phyloP scores from a whole-genome alignment of 2,329 filamentous ascomycete species.

The Claviceps pusilla region DNA sequence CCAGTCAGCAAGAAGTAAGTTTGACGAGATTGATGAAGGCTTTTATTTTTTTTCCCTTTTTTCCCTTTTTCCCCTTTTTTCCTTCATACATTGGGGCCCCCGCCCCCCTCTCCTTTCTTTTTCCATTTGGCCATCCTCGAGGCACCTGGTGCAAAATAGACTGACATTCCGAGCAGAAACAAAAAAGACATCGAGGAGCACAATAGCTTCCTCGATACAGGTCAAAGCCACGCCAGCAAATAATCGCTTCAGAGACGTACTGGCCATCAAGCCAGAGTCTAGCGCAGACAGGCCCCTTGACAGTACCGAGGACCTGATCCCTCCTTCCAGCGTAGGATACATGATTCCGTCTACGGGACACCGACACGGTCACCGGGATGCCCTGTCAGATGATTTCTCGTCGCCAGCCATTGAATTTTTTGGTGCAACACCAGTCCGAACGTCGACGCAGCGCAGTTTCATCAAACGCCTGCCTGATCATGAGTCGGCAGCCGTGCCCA shows the following conservation, averaged over 20 bases:
- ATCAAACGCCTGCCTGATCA: conserved; percentile 15
- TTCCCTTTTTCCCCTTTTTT: too few species aligned
- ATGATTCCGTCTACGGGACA: conserved; percentile 28
- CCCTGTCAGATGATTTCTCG: conserved; percentile 14
- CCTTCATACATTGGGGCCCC: too few species aligned
- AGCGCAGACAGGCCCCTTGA: conserved; percentile 10
- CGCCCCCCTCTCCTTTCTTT: neutral
- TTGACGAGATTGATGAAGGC: neutral
- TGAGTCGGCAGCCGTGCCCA: neutral
- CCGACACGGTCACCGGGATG: conserved; percentile 16
- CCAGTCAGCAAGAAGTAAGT: conserved; percentile 34
- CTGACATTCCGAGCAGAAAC: conserved; percentile 29
- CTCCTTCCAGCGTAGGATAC: conserved; percentile 23
- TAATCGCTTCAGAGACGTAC: conserved; percentile 37
- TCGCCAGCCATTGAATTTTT: conserved; percentile 17
- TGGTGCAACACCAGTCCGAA: conserved; percentile 17
- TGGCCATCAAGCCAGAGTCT: conserved; percentile 19
- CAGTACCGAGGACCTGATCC: conserved; percentile 17
- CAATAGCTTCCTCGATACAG: conserved; percentile 25
- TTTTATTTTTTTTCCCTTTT: neutral
- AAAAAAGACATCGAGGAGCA: conserved; percentile 32
- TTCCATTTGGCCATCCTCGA: neutral
- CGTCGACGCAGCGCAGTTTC: conserved; percentile 13
- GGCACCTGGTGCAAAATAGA: neutral
- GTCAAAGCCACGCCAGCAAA: conserved; percentile 45